A percentile compares a stretch with the other conserved stretches of the same genome.
Conservation (phyloP, 257 asterid species). For the Capsicum pubescens region DNA sequence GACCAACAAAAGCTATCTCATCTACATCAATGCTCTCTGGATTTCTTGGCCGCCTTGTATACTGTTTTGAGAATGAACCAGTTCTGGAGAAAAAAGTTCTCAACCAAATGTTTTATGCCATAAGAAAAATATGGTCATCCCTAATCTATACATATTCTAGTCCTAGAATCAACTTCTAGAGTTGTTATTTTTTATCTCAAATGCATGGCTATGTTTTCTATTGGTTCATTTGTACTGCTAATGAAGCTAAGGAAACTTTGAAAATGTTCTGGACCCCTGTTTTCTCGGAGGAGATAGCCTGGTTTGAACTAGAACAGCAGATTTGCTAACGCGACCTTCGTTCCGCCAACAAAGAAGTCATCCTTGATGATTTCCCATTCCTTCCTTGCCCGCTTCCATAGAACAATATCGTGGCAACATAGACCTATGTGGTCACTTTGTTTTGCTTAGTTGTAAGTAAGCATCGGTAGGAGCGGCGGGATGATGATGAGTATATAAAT, state of each 20-base stretch:
- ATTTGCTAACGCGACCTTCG: too few species aligned
- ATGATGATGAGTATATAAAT: too few species aligned
- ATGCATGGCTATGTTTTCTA: neutral
- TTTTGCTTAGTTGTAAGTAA: too few species aligned
- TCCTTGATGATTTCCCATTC: too few species aligned
- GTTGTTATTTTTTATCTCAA: slow-evolving; percentile 12
- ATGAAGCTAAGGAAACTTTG: slow-evolving; percentile 15
- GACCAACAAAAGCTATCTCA: neutral
- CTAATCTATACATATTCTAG: slow-evolving; percentile 1
- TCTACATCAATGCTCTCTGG: slow-evolving; percentile 11
- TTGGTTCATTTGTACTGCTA: neutral
- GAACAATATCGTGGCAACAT: too few species aligned
- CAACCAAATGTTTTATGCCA: slow-evolving; percentile 24
- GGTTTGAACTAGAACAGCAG: too few species aligned
- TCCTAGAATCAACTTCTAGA: slow-evolving; percentile 19
- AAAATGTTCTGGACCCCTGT: neutral
- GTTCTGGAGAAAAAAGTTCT: neutral
- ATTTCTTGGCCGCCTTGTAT: slow-evolving; percentile 9
- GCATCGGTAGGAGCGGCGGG: too few species aligned
- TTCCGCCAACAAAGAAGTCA: too few species aligned
- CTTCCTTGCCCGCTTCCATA: too few species aligned
- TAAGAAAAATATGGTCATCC: slow-evolving; percentile 10
- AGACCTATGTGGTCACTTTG: too few species aligned
- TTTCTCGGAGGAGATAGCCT: too few species aligned
- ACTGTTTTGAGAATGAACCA: neutral